phyloP scores from a whole-genome alignment of 257 asterid genomes.

The Solanum pinnatisectum region DNA sequence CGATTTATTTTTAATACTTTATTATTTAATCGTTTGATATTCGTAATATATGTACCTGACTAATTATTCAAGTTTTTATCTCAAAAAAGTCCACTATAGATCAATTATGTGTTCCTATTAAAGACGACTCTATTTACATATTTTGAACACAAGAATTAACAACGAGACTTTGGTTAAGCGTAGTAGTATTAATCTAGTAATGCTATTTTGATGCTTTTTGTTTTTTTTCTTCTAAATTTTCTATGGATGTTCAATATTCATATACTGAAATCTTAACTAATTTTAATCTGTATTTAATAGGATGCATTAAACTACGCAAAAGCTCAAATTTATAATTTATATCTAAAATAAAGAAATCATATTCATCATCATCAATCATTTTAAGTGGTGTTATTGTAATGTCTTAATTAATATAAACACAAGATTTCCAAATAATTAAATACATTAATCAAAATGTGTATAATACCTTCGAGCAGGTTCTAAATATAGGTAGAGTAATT shows the following conservation, averaged over 20 bases:
- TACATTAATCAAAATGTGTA: background rate
- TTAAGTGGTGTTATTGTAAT: background rate
- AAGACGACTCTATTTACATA: background rate
- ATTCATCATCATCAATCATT: background rate
- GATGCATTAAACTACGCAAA: background rate
- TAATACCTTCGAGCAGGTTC: background rate
- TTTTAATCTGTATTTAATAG: background rate
- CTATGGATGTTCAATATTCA: background rate
- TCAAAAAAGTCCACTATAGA: background rate
- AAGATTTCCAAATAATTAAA: background rate
- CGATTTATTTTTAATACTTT: background rate
- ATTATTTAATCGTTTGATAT: background rate
- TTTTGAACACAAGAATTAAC: background rate
- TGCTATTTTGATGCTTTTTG: background rate
- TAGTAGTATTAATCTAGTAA: background rate
- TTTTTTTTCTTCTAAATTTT: background rate
- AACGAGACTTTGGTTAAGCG: background rate
- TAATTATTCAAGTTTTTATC: background rate
- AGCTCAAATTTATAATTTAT: background rate
- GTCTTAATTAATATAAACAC: background rate
- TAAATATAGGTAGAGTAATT: background rate
- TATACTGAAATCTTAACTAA: background rate
- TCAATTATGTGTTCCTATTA: background rate
- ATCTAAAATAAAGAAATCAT: background rate
- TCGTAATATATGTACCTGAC: background rate